Conservation (phyloP, 805 yeast species). For the Kurtzmaniella fragi region DNA sequence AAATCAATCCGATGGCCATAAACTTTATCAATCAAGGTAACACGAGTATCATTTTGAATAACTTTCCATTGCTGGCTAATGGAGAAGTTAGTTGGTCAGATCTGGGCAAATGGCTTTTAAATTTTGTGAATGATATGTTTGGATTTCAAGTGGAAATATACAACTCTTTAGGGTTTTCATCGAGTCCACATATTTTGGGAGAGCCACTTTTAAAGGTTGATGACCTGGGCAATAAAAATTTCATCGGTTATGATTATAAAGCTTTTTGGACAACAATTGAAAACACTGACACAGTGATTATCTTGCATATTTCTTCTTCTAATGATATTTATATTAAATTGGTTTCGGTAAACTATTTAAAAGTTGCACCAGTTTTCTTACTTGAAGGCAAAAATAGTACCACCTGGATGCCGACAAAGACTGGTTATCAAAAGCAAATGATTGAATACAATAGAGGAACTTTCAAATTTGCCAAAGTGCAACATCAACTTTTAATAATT, state of each 20-base stretch:
- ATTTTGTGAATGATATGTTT: constrained; percentile 18
- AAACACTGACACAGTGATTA: too few relatives aligned
- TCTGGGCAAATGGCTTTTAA: constrained; percentile 30
- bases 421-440: too few relatives aligned
- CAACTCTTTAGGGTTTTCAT: constrained; percentile 20
- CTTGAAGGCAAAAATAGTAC: too few relatives aligned
- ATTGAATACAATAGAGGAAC: neutral
- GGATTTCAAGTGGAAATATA: constrained; percentile 25
- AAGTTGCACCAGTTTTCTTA: too few relatives aligned
- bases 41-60: constrained; percentile 20
- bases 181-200: too few relatives aligned
- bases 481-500: too few relatives aligned
- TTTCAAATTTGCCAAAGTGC: constrained; percentile 1
- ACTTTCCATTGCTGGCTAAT: constrained; percentile 14
- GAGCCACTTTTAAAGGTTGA: too few relatives aligned
- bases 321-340: too few relatives aligned
- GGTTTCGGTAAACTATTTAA: too few relatives aligned
- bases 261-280: neutral
- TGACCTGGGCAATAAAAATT: neutral
- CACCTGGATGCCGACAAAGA: too few relatives aligned
- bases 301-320: too few relatives aligned
- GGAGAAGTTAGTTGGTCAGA: constrained; percentile 25
- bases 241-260: constrained; percentile 4
- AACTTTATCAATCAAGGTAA: constrained; percentile 32
- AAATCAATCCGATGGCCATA: constrained; percentile 8